A percentile compares a stretch with the other conserved stretches of the same genome.
These are phyloP conservation scores for Cutaneotrichosporon sp. DNA, from an alignment of 1,284 basidiomycete genomes.

Conservation along the genomic window DNA sequence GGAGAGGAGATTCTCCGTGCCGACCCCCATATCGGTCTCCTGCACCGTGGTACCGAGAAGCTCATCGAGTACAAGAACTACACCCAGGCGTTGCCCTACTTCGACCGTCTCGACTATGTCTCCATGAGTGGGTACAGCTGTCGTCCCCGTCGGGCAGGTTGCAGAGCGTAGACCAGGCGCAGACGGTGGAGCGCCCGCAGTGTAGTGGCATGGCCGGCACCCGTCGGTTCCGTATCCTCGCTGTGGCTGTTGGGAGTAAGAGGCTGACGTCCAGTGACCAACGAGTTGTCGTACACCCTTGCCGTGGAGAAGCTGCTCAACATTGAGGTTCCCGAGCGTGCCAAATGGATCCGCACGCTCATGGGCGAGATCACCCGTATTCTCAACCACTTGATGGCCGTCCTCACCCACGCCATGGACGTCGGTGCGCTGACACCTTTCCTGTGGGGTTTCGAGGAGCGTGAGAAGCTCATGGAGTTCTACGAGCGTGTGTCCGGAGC, in stretches of 20 bases:
- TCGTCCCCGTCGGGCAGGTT: no score
- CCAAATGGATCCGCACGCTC: conserved; percentile 96
- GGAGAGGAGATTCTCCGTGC: conserved; percentile 90
- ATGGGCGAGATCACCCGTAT: conserved; percentile 97
- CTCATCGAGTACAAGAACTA: conserved; percentile 99
- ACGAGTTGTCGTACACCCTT: conserved; percentile 92
- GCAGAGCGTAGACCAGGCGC: no score
- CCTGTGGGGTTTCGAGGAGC: conserved; percentile 99
- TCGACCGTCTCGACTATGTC: conserved; percentile 97
- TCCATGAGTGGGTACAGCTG: conserved; percentile 96
- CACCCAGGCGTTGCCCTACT: conserved; percentile 96
- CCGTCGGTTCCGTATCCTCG: neutral
- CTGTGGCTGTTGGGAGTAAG: neutral
- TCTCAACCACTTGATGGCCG: conserved; percentile 96
- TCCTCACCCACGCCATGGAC: conserved; percentile 67
- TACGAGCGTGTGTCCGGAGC: conserved; percentile 99
- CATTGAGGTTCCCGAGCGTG: conserved; percentile 96
- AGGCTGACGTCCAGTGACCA: conserved; percentile 67
- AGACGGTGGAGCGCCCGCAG: no score
- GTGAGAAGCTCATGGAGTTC: conserved; percentile 99
- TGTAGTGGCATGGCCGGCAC: neutral
- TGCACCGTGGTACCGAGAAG: conserved; percentile 97
- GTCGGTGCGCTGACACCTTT: conserved; percentile 98
- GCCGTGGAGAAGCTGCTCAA: conserved; percentile 98
- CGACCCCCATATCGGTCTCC: conserved; percentile 89